These are phyloP conservation scores for Capsella bursapastoris DNA, from an alignment of 345 rosid species.

Conservation along the genomic window DNA sequence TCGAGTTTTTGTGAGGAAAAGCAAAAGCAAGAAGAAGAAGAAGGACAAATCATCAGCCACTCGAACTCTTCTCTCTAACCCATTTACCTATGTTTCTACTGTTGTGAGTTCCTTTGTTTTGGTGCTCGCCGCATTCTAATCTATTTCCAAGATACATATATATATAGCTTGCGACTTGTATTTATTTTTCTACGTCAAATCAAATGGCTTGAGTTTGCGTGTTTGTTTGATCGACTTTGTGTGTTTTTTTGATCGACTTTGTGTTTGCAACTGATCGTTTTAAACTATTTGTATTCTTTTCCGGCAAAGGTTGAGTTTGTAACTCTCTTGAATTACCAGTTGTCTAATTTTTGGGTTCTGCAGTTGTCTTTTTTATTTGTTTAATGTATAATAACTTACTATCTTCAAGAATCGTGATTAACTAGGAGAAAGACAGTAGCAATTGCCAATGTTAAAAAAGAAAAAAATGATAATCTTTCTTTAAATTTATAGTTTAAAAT, in stretches of 20 bases:
- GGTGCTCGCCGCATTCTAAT: constrained; percentile 37
- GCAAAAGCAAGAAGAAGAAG: constrained; percentile 31
- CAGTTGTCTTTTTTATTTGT: not conserved
- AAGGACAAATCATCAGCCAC: constrained; percentile 41
- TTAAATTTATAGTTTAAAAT: too few species aligned
- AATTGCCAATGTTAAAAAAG: too few species aligned
- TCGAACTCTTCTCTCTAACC: constrained; percentile 45
- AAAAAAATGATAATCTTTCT: too few species aligned
- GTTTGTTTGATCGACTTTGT: constrained; percentile 14
- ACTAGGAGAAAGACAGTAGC: too few species aligned
- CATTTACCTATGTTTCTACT: constrained; percentile 34
- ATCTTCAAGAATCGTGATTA: too few species aligned
- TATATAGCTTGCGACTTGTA: not conserved
- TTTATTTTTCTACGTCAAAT: not conserved
- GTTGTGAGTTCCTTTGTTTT: constrained; percentile 30
- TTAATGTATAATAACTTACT: not conserved
- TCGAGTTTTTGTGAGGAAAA: constrained; percentile 35
- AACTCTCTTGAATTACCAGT: not conserved
- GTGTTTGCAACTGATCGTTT: not conserved
- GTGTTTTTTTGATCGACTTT: constrained; percentile 20
- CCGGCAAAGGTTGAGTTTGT: constrained; percentile 1
- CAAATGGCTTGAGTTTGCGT: constrained; percentile 25
- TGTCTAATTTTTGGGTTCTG: not conserved
- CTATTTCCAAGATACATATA: not conserved
- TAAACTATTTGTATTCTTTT: not conserved